Evolutionary conservation across 768 basidiomycete genomes (phyloP), one percentile per base, ranked within the genome.

Genomic region (Botryobasidium botryosum): DNA sequence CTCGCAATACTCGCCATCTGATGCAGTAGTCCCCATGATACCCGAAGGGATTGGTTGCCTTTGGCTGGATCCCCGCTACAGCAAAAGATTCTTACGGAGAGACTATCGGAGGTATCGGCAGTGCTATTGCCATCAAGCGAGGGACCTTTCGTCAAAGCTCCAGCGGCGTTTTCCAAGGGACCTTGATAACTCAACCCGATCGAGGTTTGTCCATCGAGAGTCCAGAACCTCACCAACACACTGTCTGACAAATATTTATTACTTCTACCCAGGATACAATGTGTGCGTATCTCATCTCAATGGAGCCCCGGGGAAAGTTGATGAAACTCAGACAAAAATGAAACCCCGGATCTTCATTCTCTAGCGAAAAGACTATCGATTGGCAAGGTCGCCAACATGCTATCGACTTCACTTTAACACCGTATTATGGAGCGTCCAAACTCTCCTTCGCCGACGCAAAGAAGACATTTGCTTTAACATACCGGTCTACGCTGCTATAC

Each of bases 361-460:
- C 35, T 40, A 26, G 45, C 8, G 66, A 68, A 20, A 62, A 56
- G 1, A 73, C 76, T 0, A 62, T 75, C 35, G 68, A 79, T 57
- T 79, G 73, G 51, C 73, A 75, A 54, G 65, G 66, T 2, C 69
- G 79, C n/a, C 71, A 68, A n/a, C 76, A 78, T 45, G 62, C 68
- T 37, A 62, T 80, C 48, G 63, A 69, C 41, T 77, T 82, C 55
- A 60, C 65, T 1, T 57, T 80, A 17, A 63, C 60, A 1, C 79
- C 78, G 0, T 77, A 77, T 56, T 70, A 67, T 35, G 65, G 57
- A 27, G 47, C 62, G 0, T 53, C 58, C 2, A 60, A 67, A 5
- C 66, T 79, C 6, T 58, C 59, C 20, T 77, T 75, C 55, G 46
- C 60, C 7, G 60, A 57, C 21, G 77, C 72, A 0, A 65, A 69